Evolutionary conservation across 192 early-diverging fungal genomes (phyloP).

Genomic region (Backusella mclennaniae): DNA sequence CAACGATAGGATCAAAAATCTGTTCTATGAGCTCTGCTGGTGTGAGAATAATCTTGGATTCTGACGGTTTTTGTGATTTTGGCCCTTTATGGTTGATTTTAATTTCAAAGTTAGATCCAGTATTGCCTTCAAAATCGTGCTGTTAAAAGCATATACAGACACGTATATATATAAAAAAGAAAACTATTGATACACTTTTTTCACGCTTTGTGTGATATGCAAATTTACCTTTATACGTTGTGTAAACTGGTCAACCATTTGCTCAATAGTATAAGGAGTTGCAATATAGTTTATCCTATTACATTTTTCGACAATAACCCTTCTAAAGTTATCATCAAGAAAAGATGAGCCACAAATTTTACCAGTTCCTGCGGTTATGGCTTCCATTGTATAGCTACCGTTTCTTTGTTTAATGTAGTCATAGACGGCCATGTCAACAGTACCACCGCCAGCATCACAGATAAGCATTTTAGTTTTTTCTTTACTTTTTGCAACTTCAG

Average conservation of each 20-base stretch:
- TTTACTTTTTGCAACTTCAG: conserved; percentile 39
- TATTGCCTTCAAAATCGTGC: not conserved
- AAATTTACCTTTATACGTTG: not conserved
- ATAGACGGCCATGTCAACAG: conserved; percentile 44
- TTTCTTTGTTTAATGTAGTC: conserved; percentile 18
- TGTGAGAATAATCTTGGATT: conserved; percentile 16
- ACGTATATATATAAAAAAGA: not conserved
- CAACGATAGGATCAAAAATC: conserved; percentile 47
- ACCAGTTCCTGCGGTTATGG: conserved; percentile 40
- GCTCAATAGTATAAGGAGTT: conserved; percentile 7
- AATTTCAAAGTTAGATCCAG: not conserved
- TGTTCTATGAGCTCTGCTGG: conserved; percentile 41
- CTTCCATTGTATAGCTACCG: conserved; percentile 3
- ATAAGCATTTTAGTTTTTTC: conserved; percentile 39
- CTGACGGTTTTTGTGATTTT: not conserved
- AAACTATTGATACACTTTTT: not conserved
- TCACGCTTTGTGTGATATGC: not conserved
- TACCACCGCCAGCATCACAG: conserved; percentile 47
- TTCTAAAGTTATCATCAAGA: conserved; percentile 41
- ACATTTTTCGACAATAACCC: conserved; percentile 23
- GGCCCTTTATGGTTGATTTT: not conserved
- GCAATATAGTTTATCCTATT: not conserved
- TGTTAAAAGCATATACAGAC: not conserved
- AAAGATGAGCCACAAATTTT: conserved; percentile 44
- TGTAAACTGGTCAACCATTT: conserved; percentile 16